phyloP scores from a whole-genome alignment of 176 grass and related monocot species.

The Oryza glaberrima region DNA sequence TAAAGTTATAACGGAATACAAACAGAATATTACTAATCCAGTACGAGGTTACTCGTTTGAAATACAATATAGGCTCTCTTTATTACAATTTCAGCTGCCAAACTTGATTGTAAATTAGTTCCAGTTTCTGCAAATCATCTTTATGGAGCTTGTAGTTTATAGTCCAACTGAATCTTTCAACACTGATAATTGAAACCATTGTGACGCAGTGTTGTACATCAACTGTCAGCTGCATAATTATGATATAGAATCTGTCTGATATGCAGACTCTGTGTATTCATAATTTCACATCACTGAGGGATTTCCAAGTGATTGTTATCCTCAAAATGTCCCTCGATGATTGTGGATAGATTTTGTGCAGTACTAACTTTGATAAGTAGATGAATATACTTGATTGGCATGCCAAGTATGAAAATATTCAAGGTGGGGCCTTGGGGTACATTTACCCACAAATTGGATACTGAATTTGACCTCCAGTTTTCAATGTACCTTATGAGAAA shows the following conservation, averaged over 20 bases:
- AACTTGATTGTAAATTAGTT: not conserved
- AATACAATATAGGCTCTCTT: not conserved
- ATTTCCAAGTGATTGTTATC: not conserved
- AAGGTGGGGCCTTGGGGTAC: not conserved
- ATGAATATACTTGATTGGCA: not conserved
- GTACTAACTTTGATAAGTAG: not conserved
- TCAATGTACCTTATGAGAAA: not conserved
- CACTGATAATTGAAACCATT: not conserved
- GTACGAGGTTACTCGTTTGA: not conserved
- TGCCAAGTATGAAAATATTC: not conserved
- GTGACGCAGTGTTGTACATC: not conserved
- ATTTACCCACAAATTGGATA: not conserved
- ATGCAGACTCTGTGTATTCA: not conserved
- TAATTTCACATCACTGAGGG: too few species aligned
- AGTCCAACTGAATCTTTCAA: not conserved
- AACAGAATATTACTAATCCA: not conserved
- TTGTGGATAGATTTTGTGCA: not conserved
- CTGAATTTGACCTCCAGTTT: not conserved
- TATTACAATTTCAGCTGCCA: not conserved
- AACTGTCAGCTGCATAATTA: not conserved
- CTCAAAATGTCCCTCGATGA: not conserved
- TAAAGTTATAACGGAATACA: constrained; percentile 1
- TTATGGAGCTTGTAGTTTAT: not conserved
- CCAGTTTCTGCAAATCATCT: not conserved
- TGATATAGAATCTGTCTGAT: not conserved